These are phyloP conservation scores for Erythrobasidium yunnanense DNA, from an alignment of 768 basidiomycete genomes.

Conservation along the genomic window DNA sequence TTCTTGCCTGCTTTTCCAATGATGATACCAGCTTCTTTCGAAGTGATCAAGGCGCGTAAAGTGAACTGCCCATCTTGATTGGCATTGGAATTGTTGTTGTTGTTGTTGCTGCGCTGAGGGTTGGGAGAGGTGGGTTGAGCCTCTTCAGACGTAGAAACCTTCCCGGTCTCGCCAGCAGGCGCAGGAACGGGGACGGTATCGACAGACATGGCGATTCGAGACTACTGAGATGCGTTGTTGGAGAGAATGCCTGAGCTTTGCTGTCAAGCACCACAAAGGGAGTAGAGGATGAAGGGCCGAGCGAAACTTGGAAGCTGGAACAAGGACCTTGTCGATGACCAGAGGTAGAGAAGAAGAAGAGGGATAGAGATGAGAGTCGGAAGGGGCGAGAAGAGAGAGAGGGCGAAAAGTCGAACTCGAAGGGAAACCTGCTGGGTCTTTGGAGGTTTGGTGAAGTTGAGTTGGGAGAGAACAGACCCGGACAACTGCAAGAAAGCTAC, in stretches of 20 bases:
- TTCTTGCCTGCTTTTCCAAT: conserved; percentile 96
- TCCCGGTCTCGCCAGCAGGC: background rate
- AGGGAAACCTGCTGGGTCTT: too few species aligned
- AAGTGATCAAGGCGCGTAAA: conserved; percentile 11
- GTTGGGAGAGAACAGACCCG: background rate
- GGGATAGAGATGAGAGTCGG: background rate
- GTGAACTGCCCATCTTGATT: conserved; percentile 6
- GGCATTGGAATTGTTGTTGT: background rate
- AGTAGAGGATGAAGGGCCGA: background rate
- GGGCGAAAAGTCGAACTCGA: background rate
- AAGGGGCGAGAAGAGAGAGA: background rate
- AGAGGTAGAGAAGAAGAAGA: background rate
- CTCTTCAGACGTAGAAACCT: background rate
- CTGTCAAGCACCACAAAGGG: background rate
- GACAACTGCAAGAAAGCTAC: background rate
- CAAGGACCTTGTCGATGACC: background rate
- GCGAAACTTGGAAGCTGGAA: background rate
- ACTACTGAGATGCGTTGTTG: too few species aligned
- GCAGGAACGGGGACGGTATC: conserved; percentile 25
- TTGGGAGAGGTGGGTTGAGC: background rate
- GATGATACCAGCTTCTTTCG: conserved; percentile 76
- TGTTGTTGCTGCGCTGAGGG: background rate
- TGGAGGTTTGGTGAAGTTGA: background rate
- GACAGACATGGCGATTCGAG: conserved; percentile 27
- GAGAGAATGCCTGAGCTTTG: background rate